Base-by-base conservation (phyloP, 2,329 filamentous ascomycete species). In the Aspergillus quadrilineatus region DNA sequence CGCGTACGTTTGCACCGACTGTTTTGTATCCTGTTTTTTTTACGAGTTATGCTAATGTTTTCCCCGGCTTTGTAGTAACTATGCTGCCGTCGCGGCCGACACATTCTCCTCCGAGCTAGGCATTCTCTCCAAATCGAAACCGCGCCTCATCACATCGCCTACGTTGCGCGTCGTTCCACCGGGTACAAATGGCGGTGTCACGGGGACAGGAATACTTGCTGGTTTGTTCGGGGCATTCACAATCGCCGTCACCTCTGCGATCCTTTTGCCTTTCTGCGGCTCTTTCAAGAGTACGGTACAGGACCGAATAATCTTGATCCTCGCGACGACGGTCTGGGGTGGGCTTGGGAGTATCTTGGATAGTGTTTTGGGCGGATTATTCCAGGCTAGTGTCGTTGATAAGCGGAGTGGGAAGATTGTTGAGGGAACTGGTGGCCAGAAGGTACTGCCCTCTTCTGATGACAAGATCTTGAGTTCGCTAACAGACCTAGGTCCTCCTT, bases 41-140 rank as follows among this genome's bases (percentile, higher is more conserved):
- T 22, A 22, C 22, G 22, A 22, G 22, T 22, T 2, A 32, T n/a
- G 32, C 46, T 49, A 12, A 39, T 15, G 34, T 17, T 3, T 3
- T 22, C 6, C 7, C 17, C 17, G 10, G 9, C 29, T n/a, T 6
- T 26, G 41, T 55, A 77, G 74, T 42, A 93, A 96, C 76, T 99
- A 99, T 69, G 93, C 92, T 28, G 90, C 90, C 48, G 92, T 96
- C 8, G 86, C 91, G 17, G 90, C 93, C 49, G 94, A 99, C 73
- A 99, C 94, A 0, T 94, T 97, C 72, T 92, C 89, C 56, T 96
- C 92, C 9, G 94, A 99, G 77, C 85, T 99, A 17, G 94, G 94
- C 12, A 99, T 99, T 55, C 80, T 99, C 10, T 89, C 92, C 6
- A 84, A 81, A 57, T 82, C 82, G 26, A 78, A 84, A 44, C 94